These are phyloP conservation scores for Baorangia bicolor DNA, from an alignment of 768 basidiomycete species.

Conservation along the genomic window DNA sequence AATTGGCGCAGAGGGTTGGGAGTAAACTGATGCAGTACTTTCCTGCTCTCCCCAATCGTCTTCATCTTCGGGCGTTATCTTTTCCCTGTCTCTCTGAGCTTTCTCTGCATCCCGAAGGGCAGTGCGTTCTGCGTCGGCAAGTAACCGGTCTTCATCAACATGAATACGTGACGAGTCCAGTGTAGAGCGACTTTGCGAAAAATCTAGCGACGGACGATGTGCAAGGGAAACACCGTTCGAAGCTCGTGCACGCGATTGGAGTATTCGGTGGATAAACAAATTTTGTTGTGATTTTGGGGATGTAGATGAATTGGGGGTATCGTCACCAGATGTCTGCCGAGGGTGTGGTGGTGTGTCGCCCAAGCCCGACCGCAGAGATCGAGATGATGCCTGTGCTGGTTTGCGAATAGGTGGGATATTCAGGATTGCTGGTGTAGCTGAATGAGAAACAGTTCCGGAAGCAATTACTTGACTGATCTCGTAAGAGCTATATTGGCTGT, in stretches of 20 bases:
- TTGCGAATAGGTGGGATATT: slow-evolving; percentile 7
- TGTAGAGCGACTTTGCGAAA: not conserved
- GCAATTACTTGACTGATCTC: slow-evolving; percentile 1
- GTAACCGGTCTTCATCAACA: slow-evolving; percentile 8
- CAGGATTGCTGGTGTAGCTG: not conserved
- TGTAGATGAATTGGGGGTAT: not conserved
- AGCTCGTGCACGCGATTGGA: slow-evolving; percentile 21
- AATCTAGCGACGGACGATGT: slow-evolving; percentile 2
- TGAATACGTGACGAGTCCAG: not conserved
- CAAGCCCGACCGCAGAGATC: not conserved
- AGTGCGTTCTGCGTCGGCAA: slow-evolving; percentile 17
- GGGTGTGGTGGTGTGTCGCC: not conserved
- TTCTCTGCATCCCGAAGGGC: slow-evolving; percentile 15
- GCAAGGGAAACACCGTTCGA: slow-evolving; percentile 5
- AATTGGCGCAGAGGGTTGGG: slow-evolving; percentile 23
- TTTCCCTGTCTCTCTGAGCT: not conserved
- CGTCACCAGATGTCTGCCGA: not conserved
- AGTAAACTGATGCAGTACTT: slow-evolving; percentile 21
- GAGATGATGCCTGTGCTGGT: not conserved
- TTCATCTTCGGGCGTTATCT: not conserved
- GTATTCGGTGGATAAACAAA: slow-evolving; percentile 20
- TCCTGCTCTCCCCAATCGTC: not conserved
- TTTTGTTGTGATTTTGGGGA: not conserved
- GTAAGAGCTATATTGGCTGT: not conserved
- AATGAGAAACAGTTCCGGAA: not conserved